Conservation (phyloP, 768 basidiomycete genomes). For the Collybiopsis luxurians region DNA sequence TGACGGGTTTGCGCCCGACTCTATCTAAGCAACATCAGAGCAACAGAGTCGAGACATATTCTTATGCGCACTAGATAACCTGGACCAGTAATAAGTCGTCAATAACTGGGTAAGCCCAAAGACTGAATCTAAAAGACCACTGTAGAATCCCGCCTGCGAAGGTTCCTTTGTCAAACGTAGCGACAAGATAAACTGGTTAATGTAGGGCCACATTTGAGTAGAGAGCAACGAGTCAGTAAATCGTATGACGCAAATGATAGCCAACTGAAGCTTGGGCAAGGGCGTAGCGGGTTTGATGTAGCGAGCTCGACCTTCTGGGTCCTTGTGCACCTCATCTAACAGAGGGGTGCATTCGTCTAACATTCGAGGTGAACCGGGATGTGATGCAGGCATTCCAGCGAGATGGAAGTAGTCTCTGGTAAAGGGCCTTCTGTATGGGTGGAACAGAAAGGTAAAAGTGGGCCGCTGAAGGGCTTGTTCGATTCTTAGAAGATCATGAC, state of each 20-base stretch:
- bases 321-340: conserved; percentile 29
- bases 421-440: no score
- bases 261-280: conserved; percentile 50
- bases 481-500: no score
- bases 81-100: conserved; percentile 67
- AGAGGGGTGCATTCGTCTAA: conserved; percentile 26
- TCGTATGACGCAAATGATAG: conserved; percentile 50
- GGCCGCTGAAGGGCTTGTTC: no score
- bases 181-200: conserved; percentile 62
- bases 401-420: no score
- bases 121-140: conserved; percentile 66
- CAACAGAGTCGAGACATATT: no score
- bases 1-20: conserved; percentile 64
- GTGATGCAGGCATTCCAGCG: no score
- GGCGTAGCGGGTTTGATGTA: conserved; percentile 32
- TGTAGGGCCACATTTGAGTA: conserved; percentile 67
- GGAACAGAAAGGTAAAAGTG: no score
- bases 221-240: conserved; percentile 60
- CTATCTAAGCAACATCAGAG: conserved; percentile 33
- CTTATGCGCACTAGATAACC: conserved; percentile 45
- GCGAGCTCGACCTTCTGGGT: neutral
- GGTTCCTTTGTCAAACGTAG: conserved; percentile 56
- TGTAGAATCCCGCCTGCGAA: conserved; percentile 63
- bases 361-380: no score
- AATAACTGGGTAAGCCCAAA: conserved; percentile 61